Conservation (phyloP, 768 basidiomycete genomes). For the Strobilomyces dryophilus region DNA sequence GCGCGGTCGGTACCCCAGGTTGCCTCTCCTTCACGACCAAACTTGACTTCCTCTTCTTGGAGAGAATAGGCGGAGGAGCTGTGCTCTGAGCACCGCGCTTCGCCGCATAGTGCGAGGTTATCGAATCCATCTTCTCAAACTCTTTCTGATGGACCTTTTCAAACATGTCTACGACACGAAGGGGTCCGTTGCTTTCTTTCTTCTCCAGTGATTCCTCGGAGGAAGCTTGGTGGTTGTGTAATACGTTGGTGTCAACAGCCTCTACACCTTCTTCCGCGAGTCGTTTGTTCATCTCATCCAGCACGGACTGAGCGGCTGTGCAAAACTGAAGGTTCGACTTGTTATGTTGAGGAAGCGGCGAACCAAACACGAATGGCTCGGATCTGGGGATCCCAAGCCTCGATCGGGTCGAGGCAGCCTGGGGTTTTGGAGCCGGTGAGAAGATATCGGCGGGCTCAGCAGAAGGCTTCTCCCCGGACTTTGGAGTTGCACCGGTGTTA, state of each 20-base stretch:
- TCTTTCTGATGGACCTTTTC: conserved; percentile 59
- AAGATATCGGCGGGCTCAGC: conserved; percentile 36
- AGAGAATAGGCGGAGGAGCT: conserved; percentile 20
- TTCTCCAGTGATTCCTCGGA: conserved; percentile 2
- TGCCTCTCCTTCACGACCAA: conserved; percentile 36
- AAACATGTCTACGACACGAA: conserved; percentile 37
- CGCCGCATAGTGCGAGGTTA: conserved; percentile 51
- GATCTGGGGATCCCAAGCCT: conserved; percentile 21
- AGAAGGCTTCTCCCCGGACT: conserved; percentile 30
- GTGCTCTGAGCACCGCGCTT: conserved; percentile 28
- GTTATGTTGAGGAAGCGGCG: conserved; percentile 60
- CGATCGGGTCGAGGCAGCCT: conserved; percentile 16
- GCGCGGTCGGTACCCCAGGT: conserved; percentile 5
- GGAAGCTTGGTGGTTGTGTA: conserved; percentile 30
- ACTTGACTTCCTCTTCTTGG: conserved; percentile 49
- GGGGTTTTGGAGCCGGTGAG: conserved; percentile 33
- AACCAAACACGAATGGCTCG: conserved; percentile 73
- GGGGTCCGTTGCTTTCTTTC: conserved; percentile 22
- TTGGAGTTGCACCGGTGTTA: conserved; percentile 24
- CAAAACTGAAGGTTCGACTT: conserved; percentile 66
- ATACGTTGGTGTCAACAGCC: conserved; percentile 42
- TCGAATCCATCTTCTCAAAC: conserved; percentile 78
- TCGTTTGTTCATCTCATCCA: conserved; percentile 80
- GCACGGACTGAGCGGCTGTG: conserved; percentile 59
- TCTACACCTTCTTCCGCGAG: conserved; percentile 55